Evolutionary conservation across 257 asterid genomes (phyloP).

Genomic region (Primulina eburnea): DNA sequence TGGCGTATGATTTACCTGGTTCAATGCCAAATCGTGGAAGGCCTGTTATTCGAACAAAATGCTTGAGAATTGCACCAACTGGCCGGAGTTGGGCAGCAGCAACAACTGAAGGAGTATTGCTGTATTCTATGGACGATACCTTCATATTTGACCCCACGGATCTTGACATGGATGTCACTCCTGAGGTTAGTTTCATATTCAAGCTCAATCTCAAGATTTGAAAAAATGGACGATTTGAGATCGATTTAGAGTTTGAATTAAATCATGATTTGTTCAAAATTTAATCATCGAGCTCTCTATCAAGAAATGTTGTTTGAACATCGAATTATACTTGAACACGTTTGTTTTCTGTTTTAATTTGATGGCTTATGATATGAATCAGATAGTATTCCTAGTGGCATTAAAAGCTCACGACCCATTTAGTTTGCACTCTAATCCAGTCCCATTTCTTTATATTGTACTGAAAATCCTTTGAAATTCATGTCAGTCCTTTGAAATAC

Average conservation of each 20-base stretch:
- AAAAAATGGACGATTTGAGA: not conserved
- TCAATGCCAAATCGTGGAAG: conserved; percentile 88
- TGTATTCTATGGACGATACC: conserved; percentile 89
- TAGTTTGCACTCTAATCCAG: not conserved
- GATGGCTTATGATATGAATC: not conserved
- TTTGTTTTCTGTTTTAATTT: too few species aligned
- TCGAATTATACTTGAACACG: not conserved
- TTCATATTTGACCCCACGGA: conserved; percentile 97
- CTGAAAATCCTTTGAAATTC: not conserved
- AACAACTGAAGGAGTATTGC: conserved; percentile 90
- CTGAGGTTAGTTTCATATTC: conserved; percentile 60
- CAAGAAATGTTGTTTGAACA: not conserved
- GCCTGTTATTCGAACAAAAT: conserved; percentile 77
- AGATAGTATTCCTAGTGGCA: not conserved
- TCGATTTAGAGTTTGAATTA: not conserved
- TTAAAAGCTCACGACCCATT: not conserved
- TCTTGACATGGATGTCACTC: conserved; percentile 95
- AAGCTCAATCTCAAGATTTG: not conserved
- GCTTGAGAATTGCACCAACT: conserved; percentile 93
- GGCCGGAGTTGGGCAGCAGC: conserved; percentile 99
- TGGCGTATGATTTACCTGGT: conserved; percentile 87
- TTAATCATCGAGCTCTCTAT: not conserved
- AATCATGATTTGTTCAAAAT: not conserved
- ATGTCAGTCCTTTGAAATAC: not conserved
- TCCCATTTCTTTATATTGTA: not conserved